A percentile compares a stretch with the other conserved stretches of the same genome.
Evolutionary conservation across 805 yeast species (phyloP).

Genomic region (Diddensiella transvaalensis): DNA sequence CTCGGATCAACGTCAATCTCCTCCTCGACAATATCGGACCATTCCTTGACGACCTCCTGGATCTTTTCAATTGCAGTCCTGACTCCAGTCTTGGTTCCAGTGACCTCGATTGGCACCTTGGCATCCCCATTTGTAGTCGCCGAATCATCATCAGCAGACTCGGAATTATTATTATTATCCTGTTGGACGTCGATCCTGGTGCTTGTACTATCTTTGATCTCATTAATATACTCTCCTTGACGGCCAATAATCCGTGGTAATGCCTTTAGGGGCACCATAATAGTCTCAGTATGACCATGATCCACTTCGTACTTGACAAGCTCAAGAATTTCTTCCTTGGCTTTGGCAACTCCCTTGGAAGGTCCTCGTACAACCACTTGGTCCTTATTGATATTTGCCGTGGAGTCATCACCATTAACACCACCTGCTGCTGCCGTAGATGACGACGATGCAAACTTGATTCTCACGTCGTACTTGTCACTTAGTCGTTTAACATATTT

Average conservation of each 20-base stretch:
- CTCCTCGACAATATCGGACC: slow-evolving; percentile 57
- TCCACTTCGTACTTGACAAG: slow-evolving; percentile 82
- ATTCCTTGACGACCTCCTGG: slow-evolving; percentile 57
- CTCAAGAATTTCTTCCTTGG: slow-evolving; percentile 79
- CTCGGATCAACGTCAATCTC: slow-evolving; percentile 66
- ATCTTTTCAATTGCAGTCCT: slow-evolving; percentile 66
- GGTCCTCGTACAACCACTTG: slow-evolving; percentile 82
- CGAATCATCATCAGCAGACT: background rate
- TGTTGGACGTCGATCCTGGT: slow-evolving; percentile 40
- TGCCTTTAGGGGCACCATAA: slow-evolving; percentile 68
- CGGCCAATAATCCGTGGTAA: slow-evolving; percentile 87
- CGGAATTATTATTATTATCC: slow-evolving; percentile 52
- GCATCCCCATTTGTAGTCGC: slow-evolving; percentile 42
- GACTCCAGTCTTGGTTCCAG: slow-evolving; percentile 75
- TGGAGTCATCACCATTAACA: slow-evolving; percentile 14
- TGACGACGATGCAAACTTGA: slow-evolving; percentile 63
- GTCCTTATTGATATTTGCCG: no score
- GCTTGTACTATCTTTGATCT: slow-evolving; percentile 67
- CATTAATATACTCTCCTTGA: slow-evolving; percentile 76
- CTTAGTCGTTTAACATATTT: slow-evolving; percentile 77
- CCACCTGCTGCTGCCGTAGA: slow-evolving; percentile 13
- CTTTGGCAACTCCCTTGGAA: slow-evolving; percentile 80
- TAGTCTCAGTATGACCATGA: slow-evolving; percentile 64
- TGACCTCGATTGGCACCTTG: slow-evolving; percentile 58
- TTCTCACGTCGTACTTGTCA: slow-evolving; percentile 78